Evolutionary conservation across 2,329 filamentous ascomycete species (phyloP).

Genomic region (Hirsutella thompsonii): DNA sequence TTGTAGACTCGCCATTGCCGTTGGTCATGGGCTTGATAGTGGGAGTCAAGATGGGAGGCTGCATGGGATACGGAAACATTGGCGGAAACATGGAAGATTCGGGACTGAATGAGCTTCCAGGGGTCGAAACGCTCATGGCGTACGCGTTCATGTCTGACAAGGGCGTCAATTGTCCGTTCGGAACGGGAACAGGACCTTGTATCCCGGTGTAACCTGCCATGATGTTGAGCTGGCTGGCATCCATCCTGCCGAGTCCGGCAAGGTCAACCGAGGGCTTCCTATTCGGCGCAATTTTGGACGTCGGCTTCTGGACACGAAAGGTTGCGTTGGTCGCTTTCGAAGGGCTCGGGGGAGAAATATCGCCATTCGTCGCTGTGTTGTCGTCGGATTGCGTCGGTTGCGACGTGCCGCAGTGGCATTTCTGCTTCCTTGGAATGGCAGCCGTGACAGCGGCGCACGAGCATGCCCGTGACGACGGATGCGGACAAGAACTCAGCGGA

Average conservation of each 20-base stretch:
- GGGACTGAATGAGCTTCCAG: constrained; percentile 11
- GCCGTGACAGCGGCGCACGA: constrained; percentile 51
- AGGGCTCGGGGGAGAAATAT: constrained; percentile 16
- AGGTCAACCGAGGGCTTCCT: constrained; percentile 39
- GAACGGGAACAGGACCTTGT: constrained; percentile 11
- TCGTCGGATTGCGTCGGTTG: constrained; percentile 12
- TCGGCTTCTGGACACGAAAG: constrained; percentile 34
- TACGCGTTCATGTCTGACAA: constrained; percentile 14
- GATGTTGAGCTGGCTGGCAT: constrained; percentile 38
- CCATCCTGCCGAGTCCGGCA: constrained; percentile 35
- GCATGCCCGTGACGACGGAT: constrained; percentile 48
- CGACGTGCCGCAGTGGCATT: constrained; percentile 36
- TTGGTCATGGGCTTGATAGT: constrained; percentile 9
- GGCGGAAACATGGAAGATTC: constrained; percentile 15
- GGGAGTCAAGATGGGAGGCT: constrained; percentile 10
- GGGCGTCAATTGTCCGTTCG: constrained; percentile 8
- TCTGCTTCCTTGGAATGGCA: constrained; percentile 45
- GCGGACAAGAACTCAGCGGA: constrained; percentile 56
- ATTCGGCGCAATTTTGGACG: constrained; percentile 17
- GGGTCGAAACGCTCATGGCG: constrained; percentile 14
- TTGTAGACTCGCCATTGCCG: constrained; percentile 9
- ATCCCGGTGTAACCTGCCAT: constrained; percentile 19
- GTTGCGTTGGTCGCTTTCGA: constrained; percentile 15
- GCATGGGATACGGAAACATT: constrained; percentile 18
- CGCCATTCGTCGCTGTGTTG: constrained; percentile 12